Conservation (phyloP, 129 eudicot species). For the sunflower (Helianthus annuus) region HanXRQr2.0-SUNRISE NC_035446.2:139011323-139011822, state of each 20-base stretch:
- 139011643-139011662: slow-evolving; percentile 53
- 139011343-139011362: slow-evolving; percentile 64
- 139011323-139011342: slow-evolving; percentile 60
- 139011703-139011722: slow-evolving; percentile 20
- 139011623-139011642: slow-evolving; percentile 46
- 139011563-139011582: slow-evolving; percentile 22
- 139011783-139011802: slow-evolving; percentile 1
- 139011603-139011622: slow-evolving; percentile 59
- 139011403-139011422: slow-evolving; percentile 15
- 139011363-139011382: slow-evolving; percentile 81
- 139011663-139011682: slow-evolving; percentile 47
- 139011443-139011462: slow-evolving; percentile 29
- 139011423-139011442: slow-evolving; percentile 26
- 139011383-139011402: slow-evolving; percentile 22
- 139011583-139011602: slow-evolving; percentile 39
- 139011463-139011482: slow-evolving; percentile 31
- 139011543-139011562: slow-evolving; percentile 22
- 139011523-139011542: slow-evolving; percentile 16
- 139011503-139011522: slow-evolving; percentile 51
- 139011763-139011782: slow-evolving; percentile 11
- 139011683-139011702: slow-evolving; percentile 38
- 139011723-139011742: slow-evolving; percentile 18
- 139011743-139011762: slow-evolving; percentile 29
- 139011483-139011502: slow-evolving; percentile 51
- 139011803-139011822: neutral